These are phyloP conservation scores for Obelidium mucronatum DNA, from an alignment of 192 early-diverging fungal species.

Conservation along the genomic window DNA sequence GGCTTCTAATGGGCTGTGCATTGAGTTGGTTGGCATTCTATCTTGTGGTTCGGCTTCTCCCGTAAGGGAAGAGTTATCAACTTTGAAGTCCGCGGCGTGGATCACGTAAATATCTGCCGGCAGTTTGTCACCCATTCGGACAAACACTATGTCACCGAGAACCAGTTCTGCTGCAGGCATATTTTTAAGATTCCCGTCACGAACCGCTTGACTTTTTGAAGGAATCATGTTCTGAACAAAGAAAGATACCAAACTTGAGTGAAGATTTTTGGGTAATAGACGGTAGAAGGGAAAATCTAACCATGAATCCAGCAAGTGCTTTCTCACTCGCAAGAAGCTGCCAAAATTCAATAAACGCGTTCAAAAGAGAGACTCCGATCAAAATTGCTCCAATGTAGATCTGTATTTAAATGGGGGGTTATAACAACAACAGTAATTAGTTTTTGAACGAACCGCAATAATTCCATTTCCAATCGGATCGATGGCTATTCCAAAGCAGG, in stretches of 20 bases:
- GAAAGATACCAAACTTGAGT: too few relatives aligned
- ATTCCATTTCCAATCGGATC: slow-evolving; percentile 73
- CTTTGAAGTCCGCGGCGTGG: slow-evolving; percentile 85
- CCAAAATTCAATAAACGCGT: slow-evolving; percentile 57
- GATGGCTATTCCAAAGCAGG: slow-evolving; percentile 51
- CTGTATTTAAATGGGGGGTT: slow-evolving; percentile 25
- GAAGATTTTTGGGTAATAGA: not conserved
- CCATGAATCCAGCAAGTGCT: slow-evolving; percentile 36
- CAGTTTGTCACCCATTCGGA: slow-evolving; percentile 93
- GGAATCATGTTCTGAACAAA: slow-evolving; percentile 80
- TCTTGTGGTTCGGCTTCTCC: slow-evolving; percentile 96
- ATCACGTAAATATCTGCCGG: slow-evolving; percentile 91
- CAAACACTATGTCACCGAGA: slow-evolving; percentile 85
- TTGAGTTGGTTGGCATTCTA: slow-evolving; percentile 67
- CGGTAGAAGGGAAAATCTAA: slow-evolving; percentile 5
- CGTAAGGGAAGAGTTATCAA: slow-evolving; percentile 96
- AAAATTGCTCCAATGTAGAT: slow-evolving; percentile 62
- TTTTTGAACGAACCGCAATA: slow-evolving; percentile 12
- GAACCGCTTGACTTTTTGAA: slow-evolving; percentile 78
- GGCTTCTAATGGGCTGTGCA: slow-evolving; percentile 89
- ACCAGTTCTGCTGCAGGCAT: slow-evolving; percentile 79
- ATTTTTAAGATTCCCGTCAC: slow-evolving; percentile 75
- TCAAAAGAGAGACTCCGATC: slow-evolving; percentile 53
- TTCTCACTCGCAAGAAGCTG: slow-evolving; percentile 43
- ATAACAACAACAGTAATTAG: not conserved